Evolutionary conservation across 129 eudicot species (phyloP), one percentile per base, ranked within the genome.

Genomic region (Chrysanthemum lavandulifolium): DNA sequence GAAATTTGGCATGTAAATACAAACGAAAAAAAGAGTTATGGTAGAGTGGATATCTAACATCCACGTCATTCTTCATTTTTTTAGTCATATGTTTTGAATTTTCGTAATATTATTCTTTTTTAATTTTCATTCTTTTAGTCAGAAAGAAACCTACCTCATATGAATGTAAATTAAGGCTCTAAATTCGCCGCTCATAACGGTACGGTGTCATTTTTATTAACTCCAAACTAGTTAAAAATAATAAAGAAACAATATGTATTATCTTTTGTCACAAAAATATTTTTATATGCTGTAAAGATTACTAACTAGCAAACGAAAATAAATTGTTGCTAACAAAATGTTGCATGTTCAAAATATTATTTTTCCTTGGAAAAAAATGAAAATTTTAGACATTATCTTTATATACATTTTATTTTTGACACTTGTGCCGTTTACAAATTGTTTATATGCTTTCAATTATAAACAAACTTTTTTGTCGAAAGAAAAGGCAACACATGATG

Each of bases 131-230:
- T 16, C 11, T 23, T 4, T n/a, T 36, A 45, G 27, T 23, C 18
- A 67, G 58, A 76, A 27, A 27, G 13, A 76, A 76, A 68, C 57
- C 68, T n/a, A 45, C 68, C 65, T 19, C 76, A 61, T 29, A 52
- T 69, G 64, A 11, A 61, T 69, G 23, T 61, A 60, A 62, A 2
- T 21, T 54, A 75, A 40, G 48, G 76, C 81, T 65, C 33, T 4
- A 70, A 70, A 45, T 43, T 78, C 77, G 76, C 66, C 81, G 81
- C 76, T 21, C 27, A n/a, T 62, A 53, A 70, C 72, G 81, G 72
- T 23, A 40, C 47, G 47, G 76, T 61, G 19, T 51, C 16, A 63
- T 64, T 58, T n/a, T 31, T 54, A 50, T 18, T 48, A 36, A 55
- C 65, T 64, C 2, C 14, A 53, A 51, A 29, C 64, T 31, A 36